Evolutionary conservation across 148 eudicot genomes (phyloP).

Genomic region (Camellia lanceoleosa): DNA sequence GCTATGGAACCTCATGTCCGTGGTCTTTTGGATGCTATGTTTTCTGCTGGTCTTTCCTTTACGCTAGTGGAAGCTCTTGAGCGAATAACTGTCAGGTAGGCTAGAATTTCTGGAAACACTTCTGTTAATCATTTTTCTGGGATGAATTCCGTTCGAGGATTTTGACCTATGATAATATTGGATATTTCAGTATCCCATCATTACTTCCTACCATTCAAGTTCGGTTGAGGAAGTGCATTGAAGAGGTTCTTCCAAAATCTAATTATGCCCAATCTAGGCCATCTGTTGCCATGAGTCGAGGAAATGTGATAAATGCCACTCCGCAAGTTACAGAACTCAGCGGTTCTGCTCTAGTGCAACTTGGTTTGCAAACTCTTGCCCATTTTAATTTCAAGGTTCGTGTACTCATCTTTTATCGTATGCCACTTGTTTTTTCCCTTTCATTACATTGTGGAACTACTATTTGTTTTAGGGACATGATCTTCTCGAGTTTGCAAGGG

Average conservation of each 20-base stretch:
- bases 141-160: neutral
- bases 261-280: slow-evolving; percentile 57
- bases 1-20: slow-evolving; percentile 80
- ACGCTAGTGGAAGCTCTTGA: slow-evolving; percentile 80
- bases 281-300: slow-evolving; percentile 46
- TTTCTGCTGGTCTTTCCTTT: slow-evolving; percentile 80
- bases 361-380: slow-evolving; percentile 92
- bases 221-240: slow-evolving; percentile 73
- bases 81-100: slow-evolving; percentile 69
- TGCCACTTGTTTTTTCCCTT: slow-evolving; percentile 11
- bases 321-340: slow-evolving; percentile 58
- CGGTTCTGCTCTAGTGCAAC: slow-evolving; percentile 78
- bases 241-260: slow-evolving; percentile 67
- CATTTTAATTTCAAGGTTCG: slow-evolving; percentile 85
- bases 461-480: slow-evolving; percentile 76
- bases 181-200: slow-evolving; percentile 68
- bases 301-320: slow-evolving; percentile 36
- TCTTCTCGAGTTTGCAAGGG: slow-evolving; percentile 87
- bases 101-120: neutral
- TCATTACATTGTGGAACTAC: slow-evolving; percentile 13
- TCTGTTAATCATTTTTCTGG: neutral
- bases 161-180: slow-evolving; percentile 14
- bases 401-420: slow-evolving; percentile 8
- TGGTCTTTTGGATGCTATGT: slow-evolving; percentile 90
- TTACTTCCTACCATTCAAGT: slow-evolving; percentile 85